Percentiles rank a stretch among this genome's conserved stretches.
Evolutionary conservation across 2,329 filamentous ascomycete genomes (phyloP).

Genomic region (Rutstroemia sp.): DNA sequence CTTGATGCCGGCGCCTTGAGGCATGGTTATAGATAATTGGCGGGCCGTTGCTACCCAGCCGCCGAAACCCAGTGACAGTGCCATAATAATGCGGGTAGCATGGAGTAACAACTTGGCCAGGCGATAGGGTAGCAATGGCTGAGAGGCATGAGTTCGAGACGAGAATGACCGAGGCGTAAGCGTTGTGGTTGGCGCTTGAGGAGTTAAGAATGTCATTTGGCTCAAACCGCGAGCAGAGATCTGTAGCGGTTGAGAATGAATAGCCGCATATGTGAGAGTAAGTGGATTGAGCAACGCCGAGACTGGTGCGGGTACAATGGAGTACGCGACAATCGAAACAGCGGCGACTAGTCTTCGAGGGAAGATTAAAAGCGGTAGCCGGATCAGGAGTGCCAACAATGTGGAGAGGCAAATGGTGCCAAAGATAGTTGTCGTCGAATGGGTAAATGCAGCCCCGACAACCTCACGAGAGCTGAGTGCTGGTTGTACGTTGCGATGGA

Average conservation of each 20-base stretch:
- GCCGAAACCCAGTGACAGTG: constrained; percentile 80
- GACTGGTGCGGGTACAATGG: constrained; percentile 77
- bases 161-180: constrained; percentile 50
- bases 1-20: constrained; percentile 43
- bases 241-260: constrained; percentile 79
- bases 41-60: constrained; percentile 95
- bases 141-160: constrained; percentile 35
- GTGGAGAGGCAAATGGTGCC: constrained; percentile 89
- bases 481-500: constrained; percentile 79
- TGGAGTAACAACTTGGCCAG: constrained; percentile 88
- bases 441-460: constrained; percentile 72
- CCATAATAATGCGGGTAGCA: constrained; percentile 86
- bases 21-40: constrained; percentile 57
- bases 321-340: constrained; percentile 64
- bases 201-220: constrained; percentile 73
- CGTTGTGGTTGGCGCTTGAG: constrained; percentile 66
- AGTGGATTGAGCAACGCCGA: constrained; percentile 84
- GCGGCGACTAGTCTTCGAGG: constrained; percentile 60
- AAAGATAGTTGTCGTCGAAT: constrained; percentile 80
- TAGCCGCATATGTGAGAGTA: constrained; percentile 85
- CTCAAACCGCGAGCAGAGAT: constrained; percentile 72
- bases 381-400: constrained; percentile 69
- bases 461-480: constrained; percentile 72
- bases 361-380: constrained; percentile 77
- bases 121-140: constrained; percentile 73